Conservation (phyloP, 371 early-diverging fungal genomes). For the Mortierella sp. region DNA sequence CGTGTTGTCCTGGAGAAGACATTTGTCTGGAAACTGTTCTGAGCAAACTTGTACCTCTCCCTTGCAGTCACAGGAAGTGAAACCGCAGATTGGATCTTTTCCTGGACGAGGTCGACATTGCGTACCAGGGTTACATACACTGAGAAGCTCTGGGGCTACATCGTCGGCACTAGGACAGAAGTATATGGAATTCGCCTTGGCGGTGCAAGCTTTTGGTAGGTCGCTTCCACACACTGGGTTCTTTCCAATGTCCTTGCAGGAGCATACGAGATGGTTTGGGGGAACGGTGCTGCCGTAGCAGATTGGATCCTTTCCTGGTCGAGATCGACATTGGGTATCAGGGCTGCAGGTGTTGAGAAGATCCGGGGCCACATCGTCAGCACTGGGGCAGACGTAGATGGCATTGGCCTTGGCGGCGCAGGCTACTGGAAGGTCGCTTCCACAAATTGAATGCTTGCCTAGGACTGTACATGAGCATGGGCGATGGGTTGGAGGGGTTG, state of each 20-base stretch:
- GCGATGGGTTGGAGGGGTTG: neutral
- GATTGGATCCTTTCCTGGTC: neutral
- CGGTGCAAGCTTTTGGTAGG: neutral
- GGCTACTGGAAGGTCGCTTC: neutral
- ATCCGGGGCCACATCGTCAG: neutral
- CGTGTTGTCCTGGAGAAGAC: slow-evolving; percentile 3
- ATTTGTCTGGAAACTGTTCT: slow-evolving; percentile 10
- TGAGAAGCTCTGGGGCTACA: too few species aligned
- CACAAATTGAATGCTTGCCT: neutral
- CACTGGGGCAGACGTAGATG: slow-evolving; percentile 11
- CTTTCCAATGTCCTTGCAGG: neutral
- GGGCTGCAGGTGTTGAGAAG: neutral
- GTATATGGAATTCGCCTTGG: slow-evolving; percentile 13
- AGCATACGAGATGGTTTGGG: too few species aligned
- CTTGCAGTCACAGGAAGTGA: neutral
- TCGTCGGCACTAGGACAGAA: slow-evolving; percentile 1
- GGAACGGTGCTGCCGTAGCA: too few species aligned
- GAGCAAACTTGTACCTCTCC: slow-evolving; percentile 2
- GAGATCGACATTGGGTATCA: slow-evolving; percentile 7
- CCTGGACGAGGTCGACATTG: slow-evolving; percentile 3
- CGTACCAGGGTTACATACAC: neutral
- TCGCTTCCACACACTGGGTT: slow-evolving; percentile 6
- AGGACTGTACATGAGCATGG: neutral
- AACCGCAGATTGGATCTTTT: neutral
- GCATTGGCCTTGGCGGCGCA: slow-evolving; percentile 13